Base-by-base conservation (phyloP, 2,329 filamentous ascomycete species). In the Diaporthe citri region DNA sequence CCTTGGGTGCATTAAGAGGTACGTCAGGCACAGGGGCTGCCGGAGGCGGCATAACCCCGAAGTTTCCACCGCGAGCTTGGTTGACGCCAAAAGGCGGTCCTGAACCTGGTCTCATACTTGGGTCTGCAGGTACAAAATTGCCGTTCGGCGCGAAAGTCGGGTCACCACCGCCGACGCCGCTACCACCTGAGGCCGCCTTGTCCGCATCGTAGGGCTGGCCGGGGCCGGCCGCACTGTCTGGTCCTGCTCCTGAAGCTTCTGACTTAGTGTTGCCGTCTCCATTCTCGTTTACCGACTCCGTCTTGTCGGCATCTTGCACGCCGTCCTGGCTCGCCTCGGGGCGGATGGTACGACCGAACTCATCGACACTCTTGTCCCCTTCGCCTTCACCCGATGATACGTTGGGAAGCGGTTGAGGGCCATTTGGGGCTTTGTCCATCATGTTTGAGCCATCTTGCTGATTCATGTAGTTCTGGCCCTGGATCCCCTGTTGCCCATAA, bases 1-100 rank as follows among this genome's bases (percentile, higher is more conserved):
- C 97, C 72, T 94, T 97, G 39, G 97, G 97, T 39, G 97, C 97
- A 85, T 89, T 95, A 85, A 92, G 83, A 59, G 91, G 91, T 70
- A 88, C 85, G 77, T 85, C 85, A 31, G 83, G 83, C 34, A 79
- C 77, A 75, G 77, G 74, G 73, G 78, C 77, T 70, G 75, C 70
- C 8, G 76, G 76, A 20, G 76, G 74, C n/a, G 74, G 74, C 76
- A 77, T 77, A 36, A 62, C 76, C 28, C 76, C 76, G 25, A 76
- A 77, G 60, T 69, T 77, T 25, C 71, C 76, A 28, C 71, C 74
- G 28, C 67, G 76, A n/a, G 73, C 59, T 28, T 77, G 67, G 31
- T 74, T 36, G 60, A 41, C 71, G 67, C 60, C 71, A 43, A 69
- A 64, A 22, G 67, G 48, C 20, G 69, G 41, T n/a, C 72, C 74